Evolutionary conservation across 768 basidiomycete genomes (phyloP).

Genomic region (Suillus luteus): DNA sequence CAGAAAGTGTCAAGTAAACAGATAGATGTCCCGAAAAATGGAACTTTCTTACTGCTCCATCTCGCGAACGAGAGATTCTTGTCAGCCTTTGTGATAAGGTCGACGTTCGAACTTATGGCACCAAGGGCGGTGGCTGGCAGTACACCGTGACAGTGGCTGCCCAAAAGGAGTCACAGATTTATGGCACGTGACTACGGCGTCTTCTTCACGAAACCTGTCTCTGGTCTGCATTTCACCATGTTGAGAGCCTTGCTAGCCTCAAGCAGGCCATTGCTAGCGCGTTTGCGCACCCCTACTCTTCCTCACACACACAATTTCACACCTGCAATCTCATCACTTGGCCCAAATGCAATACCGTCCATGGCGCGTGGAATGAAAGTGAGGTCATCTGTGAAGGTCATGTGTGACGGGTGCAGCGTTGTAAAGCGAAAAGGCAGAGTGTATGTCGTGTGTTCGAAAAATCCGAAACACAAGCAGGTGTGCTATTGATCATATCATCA

Average conservation of each 20-base stretch:
- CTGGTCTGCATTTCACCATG: conserved; percentile 40
- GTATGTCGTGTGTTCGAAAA: conserved; percentile 90
- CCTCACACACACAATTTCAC: conserved; percentile 28
- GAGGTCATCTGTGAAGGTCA: conserved; percentile 87
- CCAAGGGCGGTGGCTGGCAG: too few species aligned
- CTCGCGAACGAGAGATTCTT: not conserved
- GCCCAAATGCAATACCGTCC: conserved; percentile 30
- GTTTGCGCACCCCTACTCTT: conserved; percentile 44
- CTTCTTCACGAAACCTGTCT: conserved; percentile 6
- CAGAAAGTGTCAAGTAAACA: not conserved
- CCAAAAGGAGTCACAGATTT: not conserved
- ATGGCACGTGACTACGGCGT: conserved; percentile 11
- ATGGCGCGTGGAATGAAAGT: conserved; percentile 92
- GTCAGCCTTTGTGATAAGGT: not conserved
- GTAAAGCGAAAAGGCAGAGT: conserved; percentile 89
- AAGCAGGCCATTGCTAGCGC: conserved; percentile 60
- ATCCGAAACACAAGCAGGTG: conserved; percentile 98
- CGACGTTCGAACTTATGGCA: not conserved
- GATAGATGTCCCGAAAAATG: not conserved
- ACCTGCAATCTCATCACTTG: conserved; percentile 32
- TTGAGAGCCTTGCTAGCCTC: conserved; percentile 65
- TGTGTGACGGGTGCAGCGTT: conserved; percentile 92
- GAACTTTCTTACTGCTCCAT: not conserved
- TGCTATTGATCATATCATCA: conserved; percentile 21
- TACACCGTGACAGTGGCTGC: too few species aligned